Evolutionary conservation across 257 asterid genomes (phyloP).

Genomic region (Coffea eugenioides): DNA sequence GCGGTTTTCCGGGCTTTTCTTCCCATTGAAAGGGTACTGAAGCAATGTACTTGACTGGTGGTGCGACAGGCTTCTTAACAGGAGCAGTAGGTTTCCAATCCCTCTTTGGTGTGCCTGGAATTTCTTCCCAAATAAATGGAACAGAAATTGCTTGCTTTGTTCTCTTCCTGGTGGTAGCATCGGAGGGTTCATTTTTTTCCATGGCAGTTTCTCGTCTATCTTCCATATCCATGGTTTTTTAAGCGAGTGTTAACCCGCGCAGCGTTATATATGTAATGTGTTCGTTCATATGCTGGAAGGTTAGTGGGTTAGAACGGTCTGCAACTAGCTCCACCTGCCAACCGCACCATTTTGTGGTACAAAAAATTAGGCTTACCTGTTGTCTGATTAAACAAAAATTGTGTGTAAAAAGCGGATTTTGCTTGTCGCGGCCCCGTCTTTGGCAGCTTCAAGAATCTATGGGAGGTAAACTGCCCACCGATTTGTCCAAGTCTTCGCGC

Average conservation of each 20-base stretch:
- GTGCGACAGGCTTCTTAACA: conserved; percentile 22
- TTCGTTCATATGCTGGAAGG: conserved; percentile 1
- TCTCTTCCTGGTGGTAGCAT: conserved; percentile 42
- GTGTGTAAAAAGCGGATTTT: not conserved
- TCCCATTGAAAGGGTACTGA: conserved; percentile 90
- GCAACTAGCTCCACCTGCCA: conserved; percentile 52
- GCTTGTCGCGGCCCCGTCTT: not conserved
- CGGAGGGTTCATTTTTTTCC: conserved; percentile 48
- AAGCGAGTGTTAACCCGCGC: too few species aligned
- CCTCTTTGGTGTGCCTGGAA: conserved; percentile 74
- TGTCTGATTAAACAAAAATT: conserved; percentile 9
- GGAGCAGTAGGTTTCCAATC: conserved; percentile 62
- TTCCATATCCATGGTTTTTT: conserved; percentile 1
- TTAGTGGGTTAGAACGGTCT: conserved; percentile 55
- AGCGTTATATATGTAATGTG: not conserved
- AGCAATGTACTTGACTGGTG: conserved; percentile 55
- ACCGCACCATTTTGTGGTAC: conserved; percentile 39
- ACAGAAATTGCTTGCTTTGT: conserved; percentile 63
- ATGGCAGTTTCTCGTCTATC: conserved; percentile 21
- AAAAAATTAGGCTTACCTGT: conserved; percentile 45
- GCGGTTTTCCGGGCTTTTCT: conserved; percentile 87
- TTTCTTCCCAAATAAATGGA: conserved; percentile 84
- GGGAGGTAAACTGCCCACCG: not conserved
- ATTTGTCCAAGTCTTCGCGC: not conserved
- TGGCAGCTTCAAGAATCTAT: not conserved